A percentile compares a stretch with the other conserved stretches of the same genome.
Evolutionary conservation across 139 green algal species (phyloP).

Genomic region (Tetradesmus lagerheimii): DNA sequence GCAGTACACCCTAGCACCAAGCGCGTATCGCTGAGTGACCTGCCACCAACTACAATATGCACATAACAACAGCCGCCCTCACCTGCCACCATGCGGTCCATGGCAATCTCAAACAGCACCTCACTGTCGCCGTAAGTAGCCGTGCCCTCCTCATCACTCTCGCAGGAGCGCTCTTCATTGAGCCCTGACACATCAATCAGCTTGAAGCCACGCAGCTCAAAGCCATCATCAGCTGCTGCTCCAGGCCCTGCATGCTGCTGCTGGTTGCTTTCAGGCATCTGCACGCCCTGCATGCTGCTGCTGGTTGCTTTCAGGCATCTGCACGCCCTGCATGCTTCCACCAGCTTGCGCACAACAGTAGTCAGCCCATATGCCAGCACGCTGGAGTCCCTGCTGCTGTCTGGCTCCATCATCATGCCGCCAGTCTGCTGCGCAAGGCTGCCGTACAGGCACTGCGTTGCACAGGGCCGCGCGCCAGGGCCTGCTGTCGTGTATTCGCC

Average conservation of each 20-base stretch:
- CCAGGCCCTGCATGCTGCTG: background rate
- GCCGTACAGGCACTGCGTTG: background rate
- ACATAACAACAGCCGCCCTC: background rate
- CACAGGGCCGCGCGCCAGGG: background rate
- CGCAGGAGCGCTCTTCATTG: background rate
- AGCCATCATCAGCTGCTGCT: background rate
- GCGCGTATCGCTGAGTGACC: too few relatives aligned
- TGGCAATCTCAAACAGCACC: slow-evolving; percentile 20
- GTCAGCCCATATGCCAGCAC: background rate
- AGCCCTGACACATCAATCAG: slow-evolving; percentile 23
- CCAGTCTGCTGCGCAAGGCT: slow-evolving; percentile 28
- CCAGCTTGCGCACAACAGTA: slow-evolving; percentile 3
- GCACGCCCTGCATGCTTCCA: background rate
- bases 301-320: background rate
- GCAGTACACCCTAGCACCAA: too few relatives aligned
- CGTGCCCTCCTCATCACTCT: background rate
- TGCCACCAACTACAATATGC: too few relatives aligned
- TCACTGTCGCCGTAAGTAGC: background rate
- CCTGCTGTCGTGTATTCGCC: background rate
- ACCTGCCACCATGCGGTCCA: slow-evolving; percentile 38
- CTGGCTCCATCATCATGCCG: slow-evolving; percentile 36
- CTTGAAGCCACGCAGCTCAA: slow-evolving; percentile 8
- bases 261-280: background rate
- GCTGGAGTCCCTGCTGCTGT: background rate
- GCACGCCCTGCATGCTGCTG: background rate